These are phyloP conservation scores for Ceriops decandra DNA, from an alignment of 345 rosid genomes.

Conservation along the genomic window DNA sequence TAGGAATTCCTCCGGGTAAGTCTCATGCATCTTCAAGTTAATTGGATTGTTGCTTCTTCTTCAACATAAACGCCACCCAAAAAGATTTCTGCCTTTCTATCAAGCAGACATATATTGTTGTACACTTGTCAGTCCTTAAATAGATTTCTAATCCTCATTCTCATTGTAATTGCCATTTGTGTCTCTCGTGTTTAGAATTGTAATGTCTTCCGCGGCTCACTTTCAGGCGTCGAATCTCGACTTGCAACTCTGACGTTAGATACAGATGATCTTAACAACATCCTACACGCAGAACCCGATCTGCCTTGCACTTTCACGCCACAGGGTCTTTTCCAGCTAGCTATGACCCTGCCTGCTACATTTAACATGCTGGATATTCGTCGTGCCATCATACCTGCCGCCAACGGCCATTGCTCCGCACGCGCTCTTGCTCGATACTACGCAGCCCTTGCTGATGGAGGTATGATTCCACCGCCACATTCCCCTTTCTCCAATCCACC, in stretches of 20 bases:
- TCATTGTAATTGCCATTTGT: neutral
- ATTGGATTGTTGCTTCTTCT: no score
- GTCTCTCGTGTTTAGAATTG: neutral
- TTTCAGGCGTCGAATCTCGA: conserved; percentile 86
- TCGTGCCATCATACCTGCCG: conserved; percentile 86
- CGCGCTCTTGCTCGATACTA: conserved; percentile 97
- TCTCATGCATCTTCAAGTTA: neutral
- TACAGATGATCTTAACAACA: conserved; percentile 49
- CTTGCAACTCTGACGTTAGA: conserved; percentile 70
- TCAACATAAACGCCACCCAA: neutral
- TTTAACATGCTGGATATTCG: conserved; percentile 75
- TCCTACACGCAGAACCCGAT: conserved; percentile 40
- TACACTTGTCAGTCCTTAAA: neutral
- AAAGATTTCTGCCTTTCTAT: neutral
- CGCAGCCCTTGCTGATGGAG: conserved; percentile 78
- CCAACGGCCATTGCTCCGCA: conserved; percentile 89
- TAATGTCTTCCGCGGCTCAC: conserved; percentile 8
- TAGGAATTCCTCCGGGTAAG: conserved; percentile 86
- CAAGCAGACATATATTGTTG: neutral
- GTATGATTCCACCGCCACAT: conserved; percentile 73
- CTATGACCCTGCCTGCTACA: conserved; percentile 46
- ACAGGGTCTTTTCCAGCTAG: conserved; percentile 34
- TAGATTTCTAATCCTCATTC: neutral
- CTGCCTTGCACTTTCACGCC: conserved; percentile 78
- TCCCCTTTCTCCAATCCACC: conserved; percentile 60